These are phyloP conservation scores for Yamadazyma sp. DNA, from an alignment of 1,139 yeast species.

Conservation along the genomic window DNA sequence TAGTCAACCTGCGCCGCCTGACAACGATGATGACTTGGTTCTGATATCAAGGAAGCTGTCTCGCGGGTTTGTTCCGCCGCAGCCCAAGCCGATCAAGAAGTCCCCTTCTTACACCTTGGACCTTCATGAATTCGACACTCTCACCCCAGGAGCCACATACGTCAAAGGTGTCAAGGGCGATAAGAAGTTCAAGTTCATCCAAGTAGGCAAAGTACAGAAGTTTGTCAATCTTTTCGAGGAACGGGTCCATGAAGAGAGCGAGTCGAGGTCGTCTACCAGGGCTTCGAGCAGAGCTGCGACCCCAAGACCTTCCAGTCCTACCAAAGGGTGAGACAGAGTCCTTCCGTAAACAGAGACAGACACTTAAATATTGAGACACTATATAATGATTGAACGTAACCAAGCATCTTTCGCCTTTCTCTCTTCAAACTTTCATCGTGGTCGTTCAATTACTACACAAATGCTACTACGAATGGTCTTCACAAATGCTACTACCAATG, in stretches of 20 bases:
- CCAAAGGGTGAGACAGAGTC: not conserved
- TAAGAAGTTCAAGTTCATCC: slow-evolving; percentile 47
- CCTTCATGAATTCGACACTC: slow-evolving; percentile 18
- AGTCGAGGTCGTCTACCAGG: slow-evolving; percentile 8
- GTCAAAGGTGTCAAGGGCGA: slow-evolving; percentile 44
- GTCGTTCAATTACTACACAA: too few species aligned
- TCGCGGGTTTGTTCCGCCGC: slow-evolving; percentile 9
- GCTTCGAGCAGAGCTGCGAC: slow-evolving; percentile 7
- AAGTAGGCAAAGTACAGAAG: slow-evolving; percentile 51
- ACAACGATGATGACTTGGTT: slow-evolving; percentile 4
- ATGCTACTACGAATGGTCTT: too few species aligned
- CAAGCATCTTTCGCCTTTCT: not conserved
- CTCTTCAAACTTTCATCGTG: too few species aligned
- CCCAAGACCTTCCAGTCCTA: slow-evolving; percentile 9
- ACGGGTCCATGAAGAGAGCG: slow-evolving; percentile 22
- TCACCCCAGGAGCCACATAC: slow-evolving; percentile 33
- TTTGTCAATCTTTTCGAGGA: slow-evolving; percentile 49
- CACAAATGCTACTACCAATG: too few species aligned
- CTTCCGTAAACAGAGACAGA: too few species aligned
- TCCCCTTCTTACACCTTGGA: slow-evolving; percentile 15
- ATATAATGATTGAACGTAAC: not conserved
- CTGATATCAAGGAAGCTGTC: slow-evolving; percentile 13
- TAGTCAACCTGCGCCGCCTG: slow-evolving; percentile 7
- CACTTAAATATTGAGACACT: not conserved
- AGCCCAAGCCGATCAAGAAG: slow-evolving; percentile 10